phyloP scores from a whole-genome alignment of 768 basidiomycete genomes.

The Pleurotus salmoneostramineus region DNA sequence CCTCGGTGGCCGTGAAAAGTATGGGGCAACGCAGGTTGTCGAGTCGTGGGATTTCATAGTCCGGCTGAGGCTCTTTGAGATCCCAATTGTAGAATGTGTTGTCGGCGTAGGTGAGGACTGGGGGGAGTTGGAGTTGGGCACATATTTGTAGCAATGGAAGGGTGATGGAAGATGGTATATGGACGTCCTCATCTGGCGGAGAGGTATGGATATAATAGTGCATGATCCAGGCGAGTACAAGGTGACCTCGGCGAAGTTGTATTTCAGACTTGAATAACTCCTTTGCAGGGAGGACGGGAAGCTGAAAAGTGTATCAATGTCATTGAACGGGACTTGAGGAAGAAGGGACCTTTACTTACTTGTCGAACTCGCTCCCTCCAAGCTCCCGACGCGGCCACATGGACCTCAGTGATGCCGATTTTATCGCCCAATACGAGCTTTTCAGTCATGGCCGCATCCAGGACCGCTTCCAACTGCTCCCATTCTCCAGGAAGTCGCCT shows the following conservation, averaged over 20 bases:
- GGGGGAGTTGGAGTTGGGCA: constrained; percentile 73
- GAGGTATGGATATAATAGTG: constrained; percentile 81
- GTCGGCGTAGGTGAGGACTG: constrained; percentile 90
- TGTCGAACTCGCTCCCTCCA: constrained; percentile 53
- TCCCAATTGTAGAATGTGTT: constrained; percentile 90
- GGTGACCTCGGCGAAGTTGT: constrained; percentile 69
- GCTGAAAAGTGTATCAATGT: constrained; percentile 25
- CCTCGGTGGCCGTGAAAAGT: constrained; percentile 73
- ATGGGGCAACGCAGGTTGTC: constrained; percentile 66
- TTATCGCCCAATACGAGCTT: constrained; percentile 63
- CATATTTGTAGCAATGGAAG: constrained; percentile 77
- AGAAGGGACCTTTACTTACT: constrained; percentile 27
- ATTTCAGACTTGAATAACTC: constrained; percentile 48
- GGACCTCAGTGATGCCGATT: constrained; percentile 33
- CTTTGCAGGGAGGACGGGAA: constrained; percentile 46
- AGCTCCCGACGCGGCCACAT: constrained; percentile 35
- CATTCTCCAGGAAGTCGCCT: constrained; percentile 56
- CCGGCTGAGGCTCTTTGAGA: constrained; percentile 27
- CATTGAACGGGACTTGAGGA: no score
- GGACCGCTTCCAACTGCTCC: constrained; percentile 68
- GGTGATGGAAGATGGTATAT: constrained; percentile 72
- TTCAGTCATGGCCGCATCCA: constrained; percentile 43
- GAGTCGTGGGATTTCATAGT: constrained; percentile 36
- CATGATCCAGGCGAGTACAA: constrained; percentile 70
- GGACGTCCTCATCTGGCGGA: constrained; percentile 42